Conservation (phyloP, 805 yeast genomes). For the Kodamaea leandrae region DNA sequence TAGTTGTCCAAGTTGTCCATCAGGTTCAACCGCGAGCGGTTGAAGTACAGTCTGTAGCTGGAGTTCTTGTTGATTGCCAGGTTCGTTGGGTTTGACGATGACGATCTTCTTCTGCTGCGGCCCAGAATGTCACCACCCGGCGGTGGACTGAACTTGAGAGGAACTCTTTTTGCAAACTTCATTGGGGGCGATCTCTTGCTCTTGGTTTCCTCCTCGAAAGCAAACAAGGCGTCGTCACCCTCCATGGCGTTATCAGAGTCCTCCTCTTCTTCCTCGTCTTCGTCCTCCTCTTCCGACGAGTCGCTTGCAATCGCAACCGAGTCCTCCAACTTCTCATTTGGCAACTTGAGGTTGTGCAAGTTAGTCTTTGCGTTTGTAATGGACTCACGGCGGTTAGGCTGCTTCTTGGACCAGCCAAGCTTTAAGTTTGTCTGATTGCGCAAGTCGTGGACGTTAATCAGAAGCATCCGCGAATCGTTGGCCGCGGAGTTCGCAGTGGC, state of each 20-base stretch:
- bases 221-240: constrained; percentile 24
- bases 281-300: constrained; percentile 31
- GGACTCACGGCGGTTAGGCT: constrained; percentile 45
- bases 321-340: constrained; percentile 21
- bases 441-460: constrained; percentile 30
- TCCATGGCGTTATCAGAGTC: constrained; percentile 16
- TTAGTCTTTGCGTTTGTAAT: constrained; percentile 47
- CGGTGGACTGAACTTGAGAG: constrained; percentile 38
- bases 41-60: constrained; percentile 29
- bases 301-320: constrained; percentile 29
- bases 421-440: constrained; percentile 33
- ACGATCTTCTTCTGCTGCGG: constrained; percentile 26
- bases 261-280: constrained; percentile 24
- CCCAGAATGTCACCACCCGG: constrained; percentile 20
- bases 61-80: constrained; percentile 17
- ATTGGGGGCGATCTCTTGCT: constrained; percentile 32
- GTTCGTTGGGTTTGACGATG: constrained; percentile 21
- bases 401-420: constrained; percentile 41
- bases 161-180: constrained; percentile 44
- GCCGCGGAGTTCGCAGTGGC: background rate
- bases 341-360: constrained; percentile 46
- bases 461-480: constrained; percentile 6
- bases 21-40: constrained; percentile 40
- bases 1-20: constrained; percentile 43
- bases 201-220: constrained; percentile 27